phyloP scores from a whole-genome alignment of 106 monocot genomes.

The Hemerocallis citrina region DNA sequence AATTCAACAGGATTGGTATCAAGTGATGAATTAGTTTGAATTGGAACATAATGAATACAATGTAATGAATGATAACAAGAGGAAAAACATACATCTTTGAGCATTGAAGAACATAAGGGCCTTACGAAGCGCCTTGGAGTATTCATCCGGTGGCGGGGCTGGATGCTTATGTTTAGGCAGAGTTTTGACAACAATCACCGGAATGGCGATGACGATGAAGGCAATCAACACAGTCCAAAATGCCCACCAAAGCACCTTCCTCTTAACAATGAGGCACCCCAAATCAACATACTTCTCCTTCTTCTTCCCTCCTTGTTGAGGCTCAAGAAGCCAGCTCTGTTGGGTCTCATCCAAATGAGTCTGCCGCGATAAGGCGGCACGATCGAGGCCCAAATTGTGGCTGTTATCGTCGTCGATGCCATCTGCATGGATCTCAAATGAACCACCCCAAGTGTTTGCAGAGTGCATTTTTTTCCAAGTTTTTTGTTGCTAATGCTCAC shows the following conservation, averaged over 20 bases:
- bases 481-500: too few species aligned
- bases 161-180: conserved; percentile 47
- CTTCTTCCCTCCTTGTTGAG: conserved; percentile 35
- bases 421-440: conserved; percentile 65
- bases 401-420: conserved; percentile 57
- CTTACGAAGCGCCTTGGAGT: conserved; percentile 72
- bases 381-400: conserved; percentile 54
- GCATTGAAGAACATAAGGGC: conserved; percentile 97
- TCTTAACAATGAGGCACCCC: conserved; percentile 74
- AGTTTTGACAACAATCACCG: conserved; percentile 61
- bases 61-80: neutral
- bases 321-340: conserved; percentile 85
- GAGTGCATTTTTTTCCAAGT: conserved; percentile 26
- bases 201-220: conserved; percentile 67
- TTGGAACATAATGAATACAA: neutral
- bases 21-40: too few species aligned
- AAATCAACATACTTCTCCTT: conserved; percentile 83
- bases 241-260: conserved; percentile 50
- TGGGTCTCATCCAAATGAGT: conserved; percentile 65
- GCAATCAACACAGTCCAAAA: conserved; percentile 29
- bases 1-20: too few species aligned
- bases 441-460: conserved; percentile 84
- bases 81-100: conserved; percentile 59
- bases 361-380: conserved; percentile 48
- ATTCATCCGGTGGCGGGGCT: conserved; percentile 63